Base-by-base conservation (phyloP, 1,139 yeast species). In the Trichomonascaceae sp. region DNA sequence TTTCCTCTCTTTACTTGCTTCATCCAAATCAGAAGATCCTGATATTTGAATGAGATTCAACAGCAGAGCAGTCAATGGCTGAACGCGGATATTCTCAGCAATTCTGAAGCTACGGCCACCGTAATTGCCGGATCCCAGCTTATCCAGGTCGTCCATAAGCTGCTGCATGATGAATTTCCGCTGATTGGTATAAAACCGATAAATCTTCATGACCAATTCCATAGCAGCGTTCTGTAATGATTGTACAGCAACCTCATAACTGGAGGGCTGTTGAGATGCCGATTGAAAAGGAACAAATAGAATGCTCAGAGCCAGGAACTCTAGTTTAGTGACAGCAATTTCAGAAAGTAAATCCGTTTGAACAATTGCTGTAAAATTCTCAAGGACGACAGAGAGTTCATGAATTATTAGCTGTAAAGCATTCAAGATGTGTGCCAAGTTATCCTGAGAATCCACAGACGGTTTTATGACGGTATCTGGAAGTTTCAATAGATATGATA, bases 141-240 rank as follows among this genome's bases (percentile, higher is more conserved):
- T 75, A 49, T 76, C 79, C 55, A 82, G 69, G 53, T 77, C 78
- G 2, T 76, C 67, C n/a, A 85, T 61, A 2, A 85, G 64, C 63
- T 87, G 93, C 50, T 78, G 79, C 12, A 86, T 61, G 8, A 87
- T 73, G 62, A 83, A 84, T 1, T 70, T 69, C 53, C 86, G 72
- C 62, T 87, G 95, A 45, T 75, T 77, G 0, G 73, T 69, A 44
- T 76, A 69, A 10, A 63, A 63, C 24, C 72, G 67, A 64, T 82
- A 85, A 8, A 85, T 73, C 1, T 72, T 63, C 1, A 74, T 61
- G 1, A 84, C 56, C 1, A 81, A 62, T 3, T 72, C 65, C 58
- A 79, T 72, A 43, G 71, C 67, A 10, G 68, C 60, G 6, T 67
- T 65, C 58, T 73, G 66, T 45, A 78, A 58, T 6, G 64, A 65